phyloP scores from a whole-genome alignment of 2,329 filamentous ascomycete species.

The Magnaporthiopsis incrustans region DNA sequence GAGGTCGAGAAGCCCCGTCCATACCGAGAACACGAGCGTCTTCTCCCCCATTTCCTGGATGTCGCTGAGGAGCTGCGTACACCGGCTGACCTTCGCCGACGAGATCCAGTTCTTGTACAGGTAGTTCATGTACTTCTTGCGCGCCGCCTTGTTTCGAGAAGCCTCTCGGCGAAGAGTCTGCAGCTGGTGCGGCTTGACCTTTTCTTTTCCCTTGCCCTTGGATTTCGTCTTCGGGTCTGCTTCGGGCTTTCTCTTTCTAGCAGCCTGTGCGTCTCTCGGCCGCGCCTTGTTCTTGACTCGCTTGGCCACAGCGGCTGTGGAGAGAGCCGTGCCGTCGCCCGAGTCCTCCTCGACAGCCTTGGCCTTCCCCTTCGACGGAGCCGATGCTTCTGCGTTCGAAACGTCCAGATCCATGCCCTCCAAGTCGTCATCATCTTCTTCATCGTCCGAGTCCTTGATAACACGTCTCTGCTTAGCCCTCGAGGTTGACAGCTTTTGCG shows the following conservation, averaged over 20 bases:
- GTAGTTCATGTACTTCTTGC: conserved; percentile 60
- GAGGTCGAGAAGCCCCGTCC: conserved; percentile 70
- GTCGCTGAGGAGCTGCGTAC: conserved; percentile 52
- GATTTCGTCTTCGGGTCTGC: conserved; percentile 32
- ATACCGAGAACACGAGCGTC: conserved; percentile 76
- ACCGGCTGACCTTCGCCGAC: conserved; percentile 67
- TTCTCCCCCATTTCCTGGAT: conserved; percentile 53
- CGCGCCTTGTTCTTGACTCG: conserved; percentile 26
- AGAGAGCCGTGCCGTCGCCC: conserved; percentile 12
- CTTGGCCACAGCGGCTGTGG: conserved; percentile 12
- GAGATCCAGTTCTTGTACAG: conserved; percentile 62
- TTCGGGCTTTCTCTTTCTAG: conserved; percentile 5
- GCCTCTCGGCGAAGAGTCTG: conserved; percentile 55
- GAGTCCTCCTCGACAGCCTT: conserved; percentile 3
- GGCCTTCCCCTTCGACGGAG: conserved; percentile 3
- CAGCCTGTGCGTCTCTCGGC: conserved; percentile 11
- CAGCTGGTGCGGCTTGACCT: conserved; percentile 28
- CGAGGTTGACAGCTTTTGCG: background rate
- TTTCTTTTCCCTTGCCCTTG: conserved; percentile 37
- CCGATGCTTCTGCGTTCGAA: background rate
- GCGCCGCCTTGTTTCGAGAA: conserved; percentile 54
- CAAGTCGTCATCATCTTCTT: conserved; percentile 11
- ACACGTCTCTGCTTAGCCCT: background rate
- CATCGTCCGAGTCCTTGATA: conserved; percentile 10
- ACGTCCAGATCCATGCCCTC: background rate